Evolutionary conservation across 1,284 basidiomycete species (phyloP), one percentile per base, ranked within the genome.

Genomic region (Marasmius oreades): DNA sequence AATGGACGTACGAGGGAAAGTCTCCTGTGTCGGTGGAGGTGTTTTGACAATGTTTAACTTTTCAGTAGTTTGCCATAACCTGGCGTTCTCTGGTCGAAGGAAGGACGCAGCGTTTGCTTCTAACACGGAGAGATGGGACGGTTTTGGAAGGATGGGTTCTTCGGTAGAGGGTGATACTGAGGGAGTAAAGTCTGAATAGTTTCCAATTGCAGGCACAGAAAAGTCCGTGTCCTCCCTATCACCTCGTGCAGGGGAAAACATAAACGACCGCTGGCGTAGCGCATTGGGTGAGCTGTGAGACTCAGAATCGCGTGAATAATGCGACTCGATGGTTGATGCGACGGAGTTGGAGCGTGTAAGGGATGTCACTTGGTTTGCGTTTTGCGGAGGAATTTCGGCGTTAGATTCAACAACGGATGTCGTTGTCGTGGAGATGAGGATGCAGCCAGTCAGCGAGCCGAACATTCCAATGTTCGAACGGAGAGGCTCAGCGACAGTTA

Each of bases 221-320:
- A 24, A 24, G 7, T 24, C 23, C 14, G 47, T 23, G 8, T 12
- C 16, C 14, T 33, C 47, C n/a, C 33, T 26, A 31, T 16, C 26
- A n/a, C 26, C 47, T 7, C 26, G 47, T 28, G 26, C 26, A 31
- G 26, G 26, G 5, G 26, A 50, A 5, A 26, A 50, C 8, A 50
- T 5, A 28, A 14, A 50, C 7, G 26, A n/a, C 24, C n/a, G 26
- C 8, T 50, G 26, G 12, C 14, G 45, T 7, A 16, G 39, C 36
- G n/a, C 36, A 20, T 45, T 20, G 6, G 45, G 47, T 18, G 47
- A 50, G 20, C 33, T 16, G n/a, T 50, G 24, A n/a, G 47, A 28
- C 28, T 33, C 47, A n/a, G 47, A 50, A 20, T 50, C 47, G 31
- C n/a, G 47, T 5, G 47, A 50, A n/a, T 50, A 50, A 50, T 33